Percentiles rank a stretch among this genome's conserved stretches.
These are phyloP conservation scores for Filobasidium floriforme DNA, from an alignment of 768 basidiomycete species.

Conservation along the genomic window DNA sequence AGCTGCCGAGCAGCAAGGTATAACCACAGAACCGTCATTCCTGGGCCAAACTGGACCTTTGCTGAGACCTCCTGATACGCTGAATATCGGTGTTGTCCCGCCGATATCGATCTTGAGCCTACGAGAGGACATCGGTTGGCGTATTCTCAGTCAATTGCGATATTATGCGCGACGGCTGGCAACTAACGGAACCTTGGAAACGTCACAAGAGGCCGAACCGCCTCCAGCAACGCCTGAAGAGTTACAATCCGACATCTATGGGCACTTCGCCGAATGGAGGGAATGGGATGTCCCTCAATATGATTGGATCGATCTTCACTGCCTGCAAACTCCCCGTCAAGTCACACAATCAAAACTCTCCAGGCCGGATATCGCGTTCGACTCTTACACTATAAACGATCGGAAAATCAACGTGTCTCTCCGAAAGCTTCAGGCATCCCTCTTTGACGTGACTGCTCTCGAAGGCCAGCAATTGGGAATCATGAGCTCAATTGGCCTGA, in stretches of 20 bases:
- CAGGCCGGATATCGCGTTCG: too few relatives aligned
- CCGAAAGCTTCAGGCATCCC: neutral
- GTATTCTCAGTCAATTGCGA: conserved; percentile 70
- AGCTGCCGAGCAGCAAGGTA: conserved; percentile 14
- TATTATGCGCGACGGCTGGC: conserved; percentile 51
- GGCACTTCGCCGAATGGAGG: neutral
- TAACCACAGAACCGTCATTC: conserved; percentile 59
- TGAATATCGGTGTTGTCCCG: neutral
- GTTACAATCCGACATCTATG: neutral
- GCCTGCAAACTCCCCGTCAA: neutral
- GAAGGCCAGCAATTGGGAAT: neutral
- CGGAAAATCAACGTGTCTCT: neutral
- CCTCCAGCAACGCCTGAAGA: neutral
- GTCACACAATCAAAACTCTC: too few relatives aligned
- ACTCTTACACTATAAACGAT: neutral
- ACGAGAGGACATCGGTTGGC: conserved; percentile 64
- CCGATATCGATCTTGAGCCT: conserved; percentile 41
- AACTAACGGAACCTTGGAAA: too few relatives aligned
- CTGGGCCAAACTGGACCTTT: conserved; percentile 77
- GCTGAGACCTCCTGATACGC: conserved; percentile 60
- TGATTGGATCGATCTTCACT: neutral
- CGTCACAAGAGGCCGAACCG: too few relatives aligned
- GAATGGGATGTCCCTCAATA: neutral
- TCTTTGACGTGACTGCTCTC: neutral
- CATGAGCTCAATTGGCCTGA: neutral